A percentile compares a stretch with the other conserved stretches of the same genome.
Conservation (phyloP, 2,329 filamentous ascomycete genomes). For the Ascomycota sp. region DNA sequence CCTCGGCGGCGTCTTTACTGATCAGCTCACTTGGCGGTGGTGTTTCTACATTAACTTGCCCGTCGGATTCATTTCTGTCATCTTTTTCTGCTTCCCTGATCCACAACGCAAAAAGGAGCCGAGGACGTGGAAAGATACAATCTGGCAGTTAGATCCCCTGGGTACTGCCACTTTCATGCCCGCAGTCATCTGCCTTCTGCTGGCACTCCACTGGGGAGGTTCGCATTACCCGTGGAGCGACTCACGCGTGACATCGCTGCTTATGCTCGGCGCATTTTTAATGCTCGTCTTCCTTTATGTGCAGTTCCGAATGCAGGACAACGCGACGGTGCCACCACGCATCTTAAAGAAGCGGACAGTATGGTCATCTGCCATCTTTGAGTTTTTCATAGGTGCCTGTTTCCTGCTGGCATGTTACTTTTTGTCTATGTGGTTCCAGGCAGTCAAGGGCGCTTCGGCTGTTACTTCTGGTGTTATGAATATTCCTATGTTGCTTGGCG, state of each 20-base stretch:
- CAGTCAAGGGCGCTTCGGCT: constrained; percentile 29
- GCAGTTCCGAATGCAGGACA: constrained; percentile 20
- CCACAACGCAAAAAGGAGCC: constrained; percentile 9
- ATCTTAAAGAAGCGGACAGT: constrained; percentile 19
- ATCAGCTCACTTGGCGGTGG: constrained; percentile 30
- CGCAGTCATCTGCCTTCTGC: constrained; percentile 28
- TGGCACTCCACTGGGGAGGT: constrained; percentile 38
- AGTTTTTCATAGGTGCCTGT: constrained; percentile 26
- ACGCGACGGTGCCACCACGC: constrained; percentile 24
- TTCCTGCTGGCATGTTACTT: constrained; percentile 35
- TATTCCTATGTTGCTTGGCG: constrained; percentile 29
- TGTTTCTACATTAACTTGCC: constrained; percentile 28
- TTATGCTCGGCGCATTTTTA: constrained; percentile 13
- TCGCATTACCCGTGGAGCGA: constrained; percentile 26
- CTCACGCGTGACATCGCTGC: neutral
- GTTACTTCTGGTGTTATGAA: constrained; percentile 33
- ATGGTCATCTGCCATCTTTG: constrained; percentile 20
- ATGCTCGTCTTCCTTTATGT: constrained; percentile 16
- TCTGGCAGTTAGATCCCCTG: constrained; percentile 26
- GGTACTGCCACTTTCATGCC: constrained; percentile 30
- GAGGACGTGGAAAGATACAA: neutral
- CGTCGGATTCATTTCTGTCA: constrained; percentile 23
- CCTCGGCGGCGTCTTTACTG: constrained; percentile 28
- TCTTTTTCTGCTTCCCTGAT: constrained; percentile 19
- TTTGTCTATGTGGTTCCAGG: constrained; percentile 20